Conservation (phyloP, 2,329 filamentous ascomycete genomes). For the Aspergillus sp. region DNA sequence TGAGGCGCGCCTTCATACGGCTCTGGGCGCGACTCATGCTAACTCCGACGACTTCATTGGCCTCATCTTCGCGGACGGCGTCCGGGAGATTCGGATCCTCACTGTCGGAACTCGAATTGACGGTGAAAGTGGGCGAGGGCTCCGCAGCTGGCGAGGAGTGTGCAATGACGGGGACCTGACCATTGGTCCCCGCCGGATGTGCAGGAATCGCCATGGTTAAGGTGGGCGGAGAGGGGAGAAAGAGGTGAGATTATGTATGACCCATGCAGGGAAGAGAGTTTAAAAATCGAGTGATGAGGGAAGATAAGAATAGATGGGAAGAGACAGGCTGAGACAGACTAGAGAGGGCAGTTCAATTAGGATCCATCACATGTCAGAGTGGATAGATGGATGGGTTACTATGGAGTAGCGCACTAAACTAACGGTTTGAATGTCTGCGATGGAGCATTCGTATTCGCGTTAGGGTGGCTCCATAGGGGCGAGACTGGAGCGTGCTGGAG, state of each 20-base stretch:
- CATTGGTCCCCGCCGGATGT: not conserved
- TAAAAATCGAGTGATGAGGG: not conserved
- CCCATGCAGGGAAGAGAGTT: not conserved
- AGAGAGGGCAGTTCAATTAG: not conserved
- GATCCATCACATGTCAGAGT: constrained; percentile 4
- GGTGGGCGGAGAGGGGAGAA: not conserved
- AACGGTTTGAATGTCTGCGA: not conserved
- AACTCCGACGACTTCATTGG: constrained; percentile 54
- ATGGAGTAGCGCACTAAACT: constrained; percentile 1
- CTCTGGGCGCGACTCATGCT: constrained; percentile 61
- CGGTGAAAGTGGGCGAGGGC: constrained; percentile 6
- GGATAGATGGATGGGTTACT: not conserved
- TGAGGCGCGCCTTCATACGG: constrained; percentile 57
- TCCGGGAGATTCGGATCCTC: constrained; percentile 27
- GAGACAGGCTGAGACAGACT: not conserved
- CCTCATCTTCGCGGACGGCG: constrained; percentile 36
- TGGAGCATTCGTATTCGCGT: constrained; percentile 5
- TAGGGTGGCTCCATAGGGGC: not conserved
- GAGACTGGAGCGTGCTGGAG: not conserved
- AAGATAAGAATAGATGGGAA: constrained; percentile 1
- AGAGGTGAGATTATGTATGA: not conserved
- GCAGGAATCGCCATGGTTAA: not conserved
- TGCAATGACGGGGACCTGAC: not conserved
- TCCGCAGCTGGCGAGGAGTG: constrained; percentile 1
- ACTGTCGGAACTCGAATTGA: constrained; percentile 35